These are phyloP conservation scores for Botrytis aclada DNA, from an alignment of 2,329 filamentous ascomycete species.

Conservation along the genomic window DNA sequence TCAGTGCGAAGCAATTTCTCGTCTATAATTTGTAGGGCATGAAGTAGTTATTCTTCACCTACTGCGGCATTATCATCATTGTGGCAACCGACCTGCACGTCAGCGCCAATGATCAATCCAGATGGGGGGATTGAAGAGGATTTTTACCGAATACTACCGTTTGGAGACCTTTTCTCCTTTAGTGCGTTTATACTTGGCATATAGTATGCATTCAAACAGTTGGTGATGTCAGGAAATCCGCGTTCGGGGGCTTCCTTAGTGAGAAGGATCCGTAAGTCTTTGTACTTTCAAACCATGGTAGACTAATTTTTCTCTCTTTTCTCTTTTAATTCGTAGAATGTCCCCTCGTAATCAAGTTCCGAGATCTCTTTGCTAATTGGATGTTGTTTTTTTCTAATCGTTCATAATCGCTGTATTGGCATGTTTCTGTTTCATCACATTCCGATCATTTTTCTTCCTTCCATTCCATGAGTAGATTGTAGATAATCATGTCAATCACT, in stretches of 20 bases:
- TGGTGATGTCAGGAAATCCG: neutral
- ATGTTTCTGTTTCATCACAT: constrained; percentile 4
- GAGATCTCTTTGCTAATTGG: neutral
- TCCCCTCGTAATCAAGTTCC: neutral
- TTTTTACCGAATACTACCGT: neutral
- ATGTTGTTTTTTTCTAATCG: neutral
- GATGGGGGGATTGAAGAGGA: neutral
- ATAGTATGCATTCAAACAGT: neutral
- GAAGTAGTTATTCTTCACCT: neutral
- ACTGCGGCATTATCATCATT: neutral
- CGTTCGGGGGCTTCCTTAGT: neutral
- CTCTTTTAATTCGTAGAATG: neutral
- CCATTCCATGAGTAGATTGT: constrained; percentile 1
- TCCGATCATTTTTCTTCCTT: neutral
- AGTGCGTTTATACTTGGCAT: neutral
- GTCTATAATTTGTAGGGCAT: neutral
- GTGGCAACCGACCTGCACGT: neutral
- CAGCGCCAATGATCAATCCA: neutral
- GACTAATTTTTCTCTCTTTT: neutral
- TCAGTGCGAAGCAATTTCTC: neutral
- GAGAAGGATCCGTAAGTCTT: neutral
- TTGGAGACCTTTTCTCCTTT: neutral
- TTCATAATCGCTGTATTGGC: neutral
- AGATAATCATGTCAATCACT: neutral
- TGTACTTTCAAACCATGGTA: neutral